Conservation (phyloP, 2,329 filamentous ascomycete genomes). For the Penicillium brasilianum region DNA sequence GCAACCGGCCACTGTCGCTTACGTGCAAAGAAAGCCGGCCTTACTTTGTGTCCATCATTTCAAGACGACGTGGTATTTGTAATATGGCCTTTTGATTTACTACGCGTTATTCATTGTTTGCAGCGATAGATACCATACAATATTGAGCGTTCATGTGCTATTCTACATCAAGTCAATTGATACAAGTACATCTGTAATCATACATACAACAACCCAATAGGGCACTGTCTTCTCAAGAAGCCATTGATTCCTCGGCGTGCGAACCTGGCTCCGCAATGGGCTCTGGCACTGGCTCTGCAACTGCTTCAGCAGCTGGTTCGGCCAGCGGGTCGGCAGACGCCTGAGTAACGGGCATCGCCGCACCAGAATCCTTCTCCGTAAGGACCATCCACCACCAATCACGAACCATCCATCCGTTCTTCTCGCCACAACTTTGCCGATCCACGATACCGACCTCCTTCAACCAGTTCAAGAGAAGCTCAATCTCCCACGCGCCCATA, state of each 20-base stretch:
- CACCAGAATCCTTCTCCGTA: neutral
- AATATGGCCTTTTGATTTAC: too few species aligned
- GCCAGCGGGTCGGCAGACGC: neutral
- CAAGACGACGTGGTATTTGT: conserved; percentile 10
- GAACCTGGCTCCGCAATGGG: neutral
- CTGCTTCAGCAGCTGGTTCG: neutral
- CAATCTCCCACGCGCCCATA: conserved; percentile 50
- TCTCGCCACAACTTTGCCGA: conserved; percentile 17
- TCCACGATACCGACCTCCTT: conserved; percentile 31
- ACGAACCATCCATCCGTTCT: conserved; percentile 39
- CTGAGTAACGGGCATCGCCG: neutral
- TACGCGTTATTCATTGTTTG: neutral
- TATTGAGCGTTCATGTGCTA: conserved; percentile 6
- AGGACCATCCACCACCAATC: conserved; percentile 52
- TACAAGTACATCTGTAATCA: neutral
- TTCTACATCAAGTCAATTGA: neutral
- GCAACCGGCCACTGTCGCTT: neutral
- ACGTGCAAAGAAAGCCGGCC: neutral
- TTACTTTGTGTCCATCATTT: neutral
- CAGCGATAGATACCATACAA: conserved; percentile 8
- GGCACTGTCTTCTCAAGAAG: neutral
- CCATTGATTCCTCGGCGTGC: neutral
- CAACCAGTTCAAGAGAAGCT: conserved; percentile 49
- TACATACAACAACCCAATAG: neutral
- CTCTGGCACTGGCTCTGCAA: neutral